phyloP scores from a whole-genome alignment of 129 eudicot genomes.

The Arctium lappa region DNA sequence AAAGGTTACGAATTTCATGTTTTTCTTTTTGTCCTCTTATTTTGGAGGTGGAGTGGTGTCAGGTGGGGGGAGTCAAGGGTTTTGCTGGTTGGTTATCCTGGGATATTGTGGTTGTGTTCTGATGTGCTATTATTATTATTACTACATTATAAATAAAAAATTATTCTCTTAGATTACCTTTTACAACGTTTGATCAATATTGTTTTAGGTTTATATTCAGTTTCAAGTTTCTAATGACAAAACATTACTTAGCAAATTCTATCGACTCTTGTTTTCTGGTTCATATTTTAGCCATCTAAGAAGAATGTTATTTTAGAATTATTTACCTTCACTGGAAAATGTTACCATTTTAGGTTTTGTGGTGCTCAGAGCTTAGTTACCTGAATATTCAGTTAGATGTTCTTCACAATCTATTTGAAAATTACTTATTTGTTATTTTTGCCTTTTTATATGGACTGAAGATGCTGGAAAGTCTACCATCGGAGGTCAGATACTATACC shows the following conservation, averaged over 20 bases:
- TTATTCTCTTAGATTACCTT: not conserved
- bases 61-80: not conserved
- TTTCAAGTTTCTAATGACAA: not conserved
- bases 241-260: not conserved
- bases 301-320: not conserved
- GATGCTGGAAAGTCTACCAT: conserved; percentile 96
- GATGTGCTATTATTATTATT: not conserved
- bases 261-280: not conserved
- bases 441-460: conserved; percentile 29
- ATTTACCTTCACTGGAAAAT: not conserved
- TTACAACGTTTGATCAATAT: not conserved
- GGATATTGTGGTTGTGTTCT: not conserved
- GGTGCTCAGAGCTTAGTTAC: not conserved
- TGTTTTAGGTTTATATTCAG: not conserved
- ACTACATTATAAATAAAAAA: not conserved
- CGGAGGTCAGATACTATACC: conserved; percentile 85
- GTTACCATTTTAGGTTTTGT: not conserved
- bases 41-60: not conserved
- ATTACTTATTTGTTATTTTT: not conserved
- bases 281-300: not conserved
- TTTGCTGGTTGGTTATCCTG: not conserved
- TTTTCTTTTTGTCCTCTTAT: not conserved
- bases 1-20: not conserved
- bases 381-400: not conserved
- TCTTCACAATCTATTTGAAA: not conserved